Evolutionary conservation across 306 rosid species (phyloP).

Genomic region (Cyclanthera cordifolia): DNA sequence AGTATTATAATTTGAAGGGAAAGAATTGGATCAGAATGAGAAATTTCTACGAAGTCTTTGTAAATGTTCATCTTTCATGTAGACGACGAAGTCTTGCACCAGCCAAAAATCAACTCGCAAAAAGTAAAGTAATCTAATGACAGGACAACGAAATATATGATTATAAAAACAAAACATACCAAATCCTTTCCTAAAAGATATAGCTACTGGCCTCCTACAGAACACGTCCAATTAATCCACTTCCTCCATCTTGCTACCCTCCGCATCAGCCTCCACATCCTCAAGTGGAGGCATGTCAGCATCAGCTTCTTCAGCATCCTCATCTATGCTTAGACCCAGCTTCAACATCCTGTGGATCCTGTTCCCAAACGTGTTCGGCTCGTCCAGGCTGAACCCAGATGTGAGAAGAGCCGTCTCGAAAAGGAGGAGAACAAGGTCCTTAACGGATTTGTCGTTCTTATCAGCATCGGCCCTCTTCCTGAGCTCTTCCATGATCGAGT

Average conservation of each 20-base stretch:
- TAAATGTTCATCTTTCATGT: too few relatives aligned
- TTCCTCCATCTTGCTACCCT: conserved; percentile 96
- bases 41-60: too few relatives aligned
- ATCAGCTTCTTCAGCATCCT: conserved; percentile 49
- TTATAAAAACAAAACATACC: too few relatives aligned
- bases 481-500: conserved; percentile 89
- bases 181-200: too few relatives aligned
- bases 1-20: too few relatives aligned
- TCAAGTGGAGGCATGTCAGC: conserved; percentile 87
- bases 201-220: not conserved
- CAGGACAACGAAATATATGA: too few relatives aligned
- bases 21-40: too few relatives aligned
- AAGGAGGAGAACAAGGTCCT: conserved; percentile 78
- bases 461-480: conserved; percentile 21
- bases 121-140: too few relatives aligned
- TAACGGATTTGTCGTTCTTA: conserved; percentile 85
- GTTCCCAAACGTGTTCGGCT: conserved; percentile 92
- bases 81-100: too few relatives aligned
- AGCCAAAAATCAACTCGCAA: too few relatives aligned
- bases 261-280: conserved; percentile 69
- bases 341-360: conserved; percentile 92
- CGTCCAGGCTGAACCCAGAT: conserved; percentile 93
- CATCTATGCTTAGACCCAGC: conserved; percentile 85
- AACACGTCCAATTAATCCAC: conserved; percentile 39
- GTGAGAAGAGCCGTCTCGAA: conserved; percentile 87